These are phyloP conservation scores for Trichothecium roseum DNA, from an alignment of 2,329 filamentous ascomycete genomes.

Conservation along the genomic window DNA sequence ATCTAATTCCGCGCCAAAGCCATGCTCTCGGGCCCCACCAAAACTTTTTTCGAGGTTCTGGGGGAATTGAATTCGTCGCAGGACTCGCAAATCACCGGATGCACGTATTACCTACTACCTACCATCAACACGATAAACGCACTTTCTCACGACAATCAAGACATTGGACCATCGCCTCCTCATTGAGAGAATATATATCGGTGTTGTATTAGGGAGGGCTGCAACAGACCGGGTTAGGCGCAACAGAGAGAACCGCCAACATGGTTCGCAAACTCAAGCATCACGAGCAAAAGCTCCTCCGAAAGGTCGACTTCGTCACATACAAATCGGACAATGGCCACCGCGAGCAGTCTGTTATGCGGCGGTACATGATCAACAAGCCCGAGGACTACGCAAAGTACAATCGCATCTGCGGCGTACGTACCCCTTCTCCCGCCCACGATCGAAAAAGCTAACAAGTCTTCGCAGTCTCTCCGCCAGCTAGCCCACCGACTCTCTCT, in stretches of 20 bases:
- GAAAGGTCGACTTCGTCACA: slow-evolving; percentile 85
- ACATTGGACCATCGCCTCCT: too few species aligned
- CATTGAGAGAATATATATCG: too few species aligned
- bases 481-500: slow-evolving; percentile 81
- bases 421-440: slow-evolving; percentile 21
- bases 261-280: slow-evolving; percentile 97
- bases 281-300: slow-evolving; percentile 93
- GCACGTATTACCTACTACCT: too few species aligned
- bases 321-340: slow-evolving; percentile 85
- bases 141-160: too few species aligned
- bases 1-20: slow-evolving; percentile 1
- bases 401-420: slow-evolving; percentile 57
- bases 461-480: slow-evolving; percentile 63
- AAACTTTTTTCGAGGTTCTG: slow-evolving; percentile 2
- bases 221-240: too few species aligned
- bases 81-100: too few species aligned
- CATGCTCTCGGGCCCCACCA: slow-evolving; percentile 3
- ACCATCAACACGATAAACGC: too few species aligned
- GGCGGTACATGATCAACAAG: slow-evolving; percentile 86
- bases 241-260: slow-evolving; percentile 16
- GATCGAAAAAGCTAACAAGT: background rate
- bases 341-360: slow-evolving; percentile 67
- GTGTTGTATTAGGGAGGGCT: too few species aligned
- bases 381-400: slow-evolving; percentile 70
- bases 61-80: too few species aligned